Evolutionary conservation across 805 yeast species (phyloP), one percentile per base, ranked within the genome.

Genomic region (Candida nonsorbophila): DNA sequence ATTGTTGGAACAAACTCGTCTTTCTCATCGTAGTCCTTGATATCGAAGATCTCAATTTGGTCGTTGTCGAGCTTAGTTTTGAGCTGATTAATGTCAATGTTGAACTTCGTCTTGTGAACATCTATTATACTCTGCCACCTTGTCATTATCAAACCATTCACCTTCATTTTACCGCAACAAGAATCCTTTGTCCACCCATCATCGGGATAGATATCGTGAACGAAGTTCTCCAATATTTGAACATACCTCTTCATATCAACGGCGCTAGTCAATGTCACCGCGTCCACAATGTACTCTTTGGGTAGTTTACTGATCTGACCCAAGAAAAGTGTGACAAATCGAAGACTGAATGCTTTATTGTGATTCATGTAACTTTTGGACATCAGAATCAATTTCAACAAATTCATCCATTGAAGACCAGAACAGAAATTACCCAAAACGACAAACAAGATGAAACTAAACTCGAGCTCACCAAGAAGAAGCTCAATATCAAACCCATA

Each of bases 391-490:
- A 80, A 44, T 26, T 63, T 66, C 8, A 74, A 39, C 20, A 79
- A 37, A 12, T 58, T 61, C 30, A 71, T 62, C 88, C 88, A 82
- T 40, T 80, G 87, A 13, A 71, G 55, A 12, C 74, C 67, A 9
- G 80, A 74, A 12, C 83, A 72, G 43, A 72, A 70, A 47, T 80
- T 83, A 10, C 80, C 84, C 37, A 80, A 58, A 1, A 76, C 41
- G 1, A 76, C 42, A 24, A 69, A 58, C 32, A 69, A 55, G 1
- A 77, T 28, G 36, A 65, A 81, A 2, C 70, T 45, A 13, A 78
- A 45, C 39, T 77, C 75, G 5, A 77, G 44, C 42, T 82, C 86
- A 2, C 75, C 74, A 4, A 77, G 36, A 3, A 74, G 37, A 2
- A 45, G 25, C 0, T 44, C 45, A 12, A 24, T 40, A 29, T 47